Conservation (phyloP, 2,329 filamentous ascomycete genomes). For the Orbilia quercus region DNA sequence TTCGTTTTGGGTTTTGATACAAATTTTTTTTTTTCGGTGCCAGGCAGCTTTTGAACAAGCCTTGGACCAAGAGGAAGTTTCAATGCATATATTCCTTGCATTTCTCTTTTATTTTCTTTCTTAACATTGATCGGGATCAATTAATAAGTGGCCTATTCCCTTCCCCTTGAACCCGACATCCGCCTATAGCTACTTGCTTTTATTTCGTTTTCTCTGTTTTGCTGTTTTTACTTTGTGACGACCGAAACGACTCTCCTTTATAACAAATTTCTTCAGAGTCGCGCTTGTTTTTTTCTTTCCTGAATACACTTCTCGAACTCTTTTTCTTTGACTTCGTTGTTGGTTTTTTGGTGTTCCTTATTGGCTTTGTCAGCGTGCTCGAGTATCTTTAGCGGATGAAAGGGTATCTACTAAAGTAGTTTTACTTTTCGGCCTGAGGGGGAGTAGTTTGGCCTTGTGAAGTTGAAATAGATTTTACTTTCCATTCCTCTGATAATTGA, state of each 20-base stretch:
- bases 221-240: conserved; percentile 28
- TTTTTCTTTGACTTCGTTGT: conserved; percentile 7
- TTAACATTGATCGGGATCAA: conserved; percentile 17
- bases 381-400: conserved; percentile 46
- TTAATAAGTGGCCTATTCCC: not conserved
- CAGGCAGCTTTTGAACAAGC: conserved; percentile 44
- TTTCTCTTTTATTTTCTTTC: not conserved
- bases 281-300: conserved; percentile 27
- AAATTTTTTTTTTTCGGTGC: too few relatives aligned
- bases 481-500: not conserved
- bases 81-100: not conserved
- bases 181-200: conserved; percentile 3
- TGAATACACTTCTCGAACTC: not conserved
- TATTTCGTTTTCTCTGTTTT: not conserved
- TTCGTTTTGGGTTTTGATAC: conserved; percentile 14
- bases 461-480: conserved; percentile 12
- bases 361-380: conserved; percentile 32
- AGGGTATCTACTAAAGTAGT: not conserved
- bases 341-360: not conserved
- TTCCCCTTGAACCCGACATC: conserved; percentile 3
- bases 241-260: conserved; percentile 53
- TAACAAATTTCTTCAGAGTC: conserved; percentile 45
- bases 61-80: conserved; percentile 13
- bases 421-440: not conserved
- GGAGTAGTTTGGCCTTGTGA: conserved; percentile 1